phyloP scores from a whole-genome alignment of 257 asterid species.

The Capsicum rhomboideum region DNA sequence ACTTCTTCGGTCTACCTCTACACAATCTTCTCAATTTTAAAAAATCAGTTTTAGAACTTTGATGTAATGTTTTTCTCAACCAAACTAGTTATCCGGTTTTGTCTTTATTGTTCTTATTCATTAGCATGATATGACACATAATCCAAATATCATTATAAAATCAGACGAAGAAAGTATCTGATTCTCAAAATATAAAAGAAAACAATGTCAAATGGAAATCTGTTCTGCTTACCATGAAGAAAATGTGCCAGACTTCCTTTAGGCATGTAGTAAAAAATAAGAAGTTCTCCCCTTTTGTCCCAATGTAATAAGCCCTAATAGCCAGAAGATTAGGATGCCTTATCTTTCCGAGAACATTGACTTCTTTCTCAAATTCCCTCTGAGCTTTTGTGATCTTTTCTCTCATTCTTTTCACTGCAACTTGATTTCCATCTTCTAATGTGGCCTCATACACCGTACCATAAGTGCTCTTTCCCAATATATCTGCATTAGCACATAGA shows the following conservation, averaged over 20 bases:
- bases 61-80: too few species aligned
- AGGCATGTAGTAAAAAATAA: slow-evolving; percentile 88
- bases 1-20: too few species aligned
- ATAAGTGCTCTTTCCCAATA: slow-evolving; percentile 91
- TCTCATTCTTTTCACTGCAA: slow-evolving; percentile 90
- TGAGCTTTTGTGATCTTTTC: slow-evolving; percentile 80
- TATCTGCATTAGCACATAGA: slow-evolving; percentile 87
- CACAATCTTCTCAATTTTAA: too few species aligned
- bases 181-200: too few species aligned
- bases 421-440: slow-evolving; percentile 77
- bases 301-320: slow-evolving; percentile 77
- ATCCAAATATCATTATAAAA: too few species aligned
- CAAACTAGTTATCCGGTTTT: too few species aligned
- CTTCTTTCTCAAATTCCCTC: slow-evolving; percentile 77
- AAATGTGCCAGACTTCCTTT: slow-evolving; percentile 78
- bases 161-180: too few species aligned
- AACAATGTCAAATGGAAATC: neutral
- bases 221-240: slow-evolving; percentile 57
- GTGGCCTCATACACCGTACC: slow-evolving; percentile 91
- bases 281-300: slow-evolving; percentile 95
- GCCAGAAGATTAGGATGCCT: slow-evolving; percentile 85
- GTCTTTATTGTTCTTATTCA: too few species aligned
- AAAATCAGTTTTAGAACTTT: too few species aligned
- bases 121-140: too few species aligned
- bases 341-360: slow-evolving; percentile 61